Evolutionary conservation across 129 eudicot genomes (phyloP).

Genomic region (Rutidosis leptorrhynchoides): DNA sequence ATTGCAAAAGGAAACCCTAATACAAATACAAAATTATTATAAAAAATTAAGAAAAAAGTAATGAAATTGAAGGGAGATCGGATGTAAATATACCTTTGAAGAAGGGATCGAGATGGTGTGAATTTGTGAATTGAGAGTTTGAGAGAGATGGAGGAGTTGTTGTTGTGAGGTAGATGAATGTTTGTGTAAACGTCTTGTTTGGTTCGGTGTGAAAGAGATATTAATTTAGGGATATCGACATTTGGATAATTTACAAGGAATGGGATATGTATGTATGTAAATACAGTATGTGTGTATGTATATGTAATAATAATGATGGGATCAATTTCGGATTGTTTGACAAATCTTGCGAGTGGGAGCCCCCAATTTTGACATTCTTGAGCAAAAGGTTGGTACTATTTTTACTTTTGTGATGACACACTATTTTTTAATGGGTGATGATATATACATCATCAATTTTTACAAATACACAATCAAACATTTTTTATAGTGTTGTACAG

Average conservation of each 20-base stretch:
- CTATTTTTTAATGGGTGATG: too few species aligned
- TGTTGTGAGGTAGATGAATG: not conserved
- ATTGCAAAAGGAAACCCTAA: constrained; percentile 14
- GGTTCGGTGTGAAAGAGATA: not conserved
- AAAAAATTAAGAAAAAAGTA: not conserved
- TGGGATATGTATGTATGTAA: not conserved
- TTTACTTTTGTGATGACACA: too few species aligned
- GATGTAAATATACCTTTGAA: constrained; percentile 20
- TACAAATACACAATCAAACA: too few species aligned
- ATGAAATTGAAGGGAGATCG: constrained; percentile 2
- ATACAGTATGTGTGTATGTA: not conserved
- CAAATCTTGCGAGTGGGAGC: not conserved
- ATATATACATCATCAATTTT: too few species aligned
- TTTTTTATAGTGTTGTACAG: too few species aligned
- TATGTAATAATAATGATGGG: not conserved
- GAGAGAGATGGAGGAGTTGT: not conserved
- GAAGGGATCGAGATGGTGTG: constrained; percentile 16
- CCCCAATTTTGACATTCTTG: not conserved
- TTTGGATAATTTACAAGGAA: not conserved
- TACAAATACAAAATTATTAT: constrained; percentile 6
- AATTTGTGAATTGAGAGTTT: not conserved
- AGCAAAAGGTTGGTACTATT: too few species aligned
- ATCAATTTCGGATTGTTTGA: not conserved
- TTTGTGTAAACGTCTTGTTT: not conserved
- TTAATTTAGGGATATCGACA: not conserved